A percentile compares a stretch with the other conserved stretches of the same genome.
Conservation (phyloP, 139 green algal genomes). For the Chlorokybus atmophyticus region DNA sequence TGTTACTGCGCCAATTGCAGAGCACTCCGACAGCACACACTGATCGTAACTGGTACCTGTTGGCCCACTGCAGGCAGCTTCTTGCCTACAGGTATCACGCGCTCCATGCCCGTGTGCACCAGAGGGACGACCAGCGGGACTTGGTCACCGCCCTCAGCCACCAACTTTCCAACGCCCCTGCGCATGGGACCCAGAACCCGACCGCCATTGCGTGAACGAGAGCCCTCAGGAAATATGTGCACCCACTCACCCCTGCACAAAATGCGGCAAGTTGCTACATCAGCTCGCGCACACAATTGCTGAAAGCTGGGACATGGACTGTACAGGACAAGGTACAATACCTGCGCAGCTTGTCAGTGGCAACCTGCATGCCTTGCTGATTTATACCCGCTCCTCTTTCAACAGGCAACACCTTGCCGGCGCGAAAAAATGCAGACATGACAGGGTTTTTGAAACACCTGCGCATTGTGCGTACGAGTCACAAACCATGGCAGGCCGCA, state of each 20-base stretch:
- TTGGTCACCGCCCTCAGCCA: background rate
- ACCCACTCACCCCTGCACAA: slow-evolving; percentile 74
- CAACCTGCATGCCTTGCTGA: slow-evolving; percentile 60
- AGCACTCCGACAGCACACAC: background rate
- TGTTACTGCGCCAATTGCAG: background rate
- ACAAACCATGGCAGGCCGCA: too few species aligned
- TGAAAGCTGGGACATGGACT: too few species aligned
- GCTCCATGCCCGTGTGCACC: slow-evolving; percentile 71
- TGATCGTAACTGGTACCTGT: slow-evolving; percentile 2
- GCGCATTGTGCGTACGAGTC: too few species aligned
- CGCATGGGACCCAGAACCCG: slow-evolving; percentile 38
- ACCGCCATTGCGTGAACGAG: slow-evolving; percentile 42
- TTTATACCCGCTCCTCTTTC: slow-evolving; percentile 58
- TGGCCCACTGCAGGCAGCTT: slow-evolving; percentile 44
- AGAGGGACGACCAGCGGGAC: slow-evolving; percentile 69
- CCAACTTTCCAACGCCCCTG: slow-evolving; percentile 49
- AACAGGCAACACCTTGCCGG: slow-evolving; percentile 62
- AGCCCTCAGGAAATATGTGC: slow-evolving; percentile 88
- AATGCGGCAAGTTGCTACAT: too few species aligned
- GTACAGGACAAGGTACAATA: too few species aligned
- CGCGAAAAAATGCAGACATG: slow-evolving; percentile 56
- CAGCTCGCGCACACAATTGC: too few species aligned
- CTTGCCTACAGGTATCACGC: slow-evolving; percentile 49
- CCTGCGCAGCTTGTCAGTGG: slow-evolving; percentile 41
- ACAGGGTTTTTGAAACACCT: too few species aligned